A percentile compares a stretch with the other conserved stretches of the same genome.
Evolutionary conservation across 2,329 filamentous ascomycete genomes (phyloP).

Genomic region (Lecanicillium sp.): DNA sequence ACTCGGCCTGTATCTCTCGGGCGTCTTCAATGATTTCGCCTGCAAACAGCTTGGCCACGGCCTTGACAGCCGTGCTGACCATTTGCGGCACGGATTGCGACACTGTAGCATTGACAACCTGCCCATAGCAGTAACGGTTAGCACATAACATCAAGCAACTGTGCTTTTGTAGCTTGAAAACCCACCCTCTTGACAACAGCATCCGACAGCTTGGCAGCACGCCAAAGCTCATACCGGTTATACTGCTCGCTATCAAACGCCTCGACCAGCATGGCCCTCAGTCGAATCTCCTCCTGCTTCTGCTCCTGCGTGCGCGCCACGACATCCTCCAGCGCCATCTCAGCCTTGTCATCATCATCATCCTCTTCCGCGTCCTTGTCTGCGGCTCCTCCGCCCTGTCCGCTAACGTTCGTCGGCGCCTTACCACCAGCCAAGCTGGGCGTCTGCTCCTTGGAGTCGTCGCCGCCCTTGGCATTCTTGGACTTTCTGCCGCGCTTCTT

Average conservation of each 20-base stretch:
- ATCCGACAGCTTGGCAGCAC: constrained; percentile 59
- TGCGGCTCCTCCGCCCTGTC: constrained; percentile 33
- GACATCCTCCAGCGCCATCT: constrained; percentile 48
- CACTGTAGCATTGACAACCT: constrained; percentile 73
- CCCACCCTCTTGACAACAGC: constrained; percentile 59
- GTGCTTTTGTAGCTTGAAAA: too few relatives aligned
- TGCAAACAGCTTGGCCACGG: constrained; percentile 68
- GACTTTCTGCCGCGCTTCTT: constrained; percentile 56
- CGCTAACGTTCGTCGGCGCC: constrained; percentile 35
- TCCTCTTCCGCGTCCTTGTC: constrained; percentile 41
- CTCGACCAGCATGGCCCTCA: constrained; percentile 53
- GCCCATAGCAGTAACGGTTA: constrained; percentile 7
- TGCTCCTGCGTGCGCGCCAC: constrained; percentile 58
- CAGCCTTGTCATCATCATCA: constrained; percentile 47
- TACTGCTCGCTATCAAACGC: constrained; percentile 60
- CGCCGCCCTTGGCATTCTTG: constrained; percentile 45
- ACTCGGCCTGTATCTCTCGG: constrained; percentile 62
- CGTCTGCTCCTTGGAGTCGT: constrained; percentile 30
- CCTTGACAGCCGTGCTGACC: constrained; percentile 67
- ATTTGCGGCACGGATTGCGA: constrained; percentile 69
- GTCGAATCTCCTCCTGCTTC: constrained; percentile 51
- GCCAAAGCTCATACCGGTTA: constrained; percentile 62
- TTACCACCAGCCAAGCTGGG: constrained; percentile 33
- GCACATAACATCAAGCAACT: too few relatives aligned
- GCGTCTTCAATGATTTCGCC: constrained; percentile 69